Evolutionary conservation across 2,329 filamentous ascomycete genomes (phyloP).

Genomic region (Bipolaris cookei): DNA sequence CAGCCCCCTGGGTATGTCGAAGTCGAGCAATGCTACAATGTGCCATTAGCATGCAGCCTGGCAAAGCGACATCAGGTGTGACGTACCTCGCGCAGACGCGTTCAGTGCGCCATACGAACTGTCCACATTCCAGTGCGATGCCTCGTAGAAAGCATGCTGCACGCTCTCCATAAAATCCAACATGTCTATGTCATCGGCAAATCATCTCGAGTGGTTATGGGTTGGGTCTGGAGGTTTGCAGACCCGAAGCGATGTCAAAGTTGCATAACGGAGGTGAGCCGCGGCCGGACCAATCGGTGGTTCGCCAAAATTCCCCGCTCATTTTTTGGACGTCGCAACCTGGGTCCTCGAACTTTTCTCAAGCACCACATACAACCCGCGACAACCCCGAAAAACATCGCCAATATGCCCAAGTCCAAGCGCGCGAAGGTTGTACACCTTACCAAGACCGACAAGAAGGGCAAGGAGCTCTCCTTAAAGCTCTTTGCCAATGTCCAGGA

Average conservation of each 20-base stretch:
- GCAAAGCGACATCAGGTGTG: conserved; percentile 16
- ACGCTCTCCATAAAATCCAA: conserved; percentile 98
- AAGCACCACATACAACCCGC: conserved; percentile 18
- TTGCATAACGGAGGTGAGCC: conserved; percentile 25
- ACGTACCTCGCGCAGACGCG: conserved; percentile 76
- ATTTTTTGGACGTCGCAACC: conserved; percentile 28
- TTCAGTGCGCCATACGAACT: conserved; percentile 91
- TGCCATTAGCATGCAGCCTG: conserved; percentile 15
- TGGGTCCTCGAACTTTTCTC: conserved; percentile 34
- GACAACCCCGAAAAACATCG: conserved; percentile 25
- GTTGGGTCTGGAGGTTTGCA: conserved; percentile 7
- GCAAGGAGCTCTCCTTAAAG: conserved; percentile 84
- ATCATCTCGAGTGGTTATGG: conserved; percentile 27
- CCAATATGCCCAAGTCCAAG: conserved; percentile 93
- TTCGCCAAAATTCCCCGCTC: conserved; percentile 45
- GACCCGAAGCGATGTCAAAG: conserved; percentile 10
- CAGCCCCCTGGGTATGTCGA: conserved; percentile 82
- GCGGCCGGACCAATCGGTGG: conserved; percentile 38
- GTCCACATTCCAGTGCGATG: conserved; percentile 87
- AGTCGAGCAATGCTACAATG: conserved; percentile 78
- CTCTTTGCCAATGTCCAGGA: conserved; percentile 89
- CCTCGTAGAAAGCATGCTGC: conserved; percentile 85
- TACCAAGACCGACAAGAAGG: conserved; percentile 91
- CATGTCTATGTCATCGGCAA: conserved; percentile 62
- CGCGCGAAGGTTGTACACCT: conserved; percentile 87